Evolutionary conservation across 108 stramenopile genomes (phyloP), one percentile per base, ranked within the genome.

Genomic region (Skeletonema potamos): DNA sequence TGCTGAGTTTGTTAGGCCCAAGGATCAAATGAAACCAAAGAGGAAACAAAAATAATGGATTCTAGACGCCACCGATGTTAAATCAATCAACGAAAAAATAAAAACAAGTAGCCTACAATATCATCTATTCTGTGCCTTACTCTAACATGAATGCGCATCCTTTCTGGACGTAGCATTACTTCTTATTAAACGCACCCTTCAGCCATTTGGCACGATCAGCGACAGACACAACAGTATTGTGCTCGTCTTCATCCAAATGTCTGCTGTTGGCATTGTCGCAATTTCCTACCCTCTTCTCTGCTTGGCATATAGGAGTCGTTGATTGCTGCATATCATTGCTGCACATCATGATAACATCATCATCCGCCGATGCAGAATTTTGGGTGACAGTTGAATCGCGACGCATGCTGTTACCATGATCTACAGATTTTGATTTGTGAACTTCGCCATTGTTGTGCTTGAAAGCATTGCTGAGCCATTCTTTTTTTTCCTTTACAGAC

Each of bases 1-100:
- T 30, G 86, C 90, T 0, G 91, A 95, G 39, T 95, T 95, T 73
- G 76, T 92, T 41, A 71, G 80, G n/a, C 70, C 89, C 18, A 91
- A 87, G 69, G 91, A 95, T 77, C 69, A 84, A 66, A 44, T 80
- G 58, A 80, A 76, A 30, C 18, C 34, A n/a, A 77, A 62, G 60
- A 71, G 68, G n/a, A 78, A 17, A 62, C 58, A 46, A 46, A 46
- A 46, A 18, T 46, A 46, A 34, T 6, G 7, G 44, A 46, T n/a
- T 36, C 2, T 36, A 10, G 17, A 18, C 44, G n/a, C n/a, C n/a
- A n/a, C n/a, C n/a, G n/a, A n/a, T n/a, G n/a, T n/a, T n/a, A n/a
- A 18, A 44, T 1, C 17, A 4, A 17, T 44, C 4, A 44, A 17
- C 2, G 17, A 11, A 4, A 18, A 18, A 4, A 18, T 18, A 15